Evolutionary conservation across 2,329 filamentous ascomycete genomes (phyloP).

Genomic region (Magnaporthiopsis poae): DNA sequence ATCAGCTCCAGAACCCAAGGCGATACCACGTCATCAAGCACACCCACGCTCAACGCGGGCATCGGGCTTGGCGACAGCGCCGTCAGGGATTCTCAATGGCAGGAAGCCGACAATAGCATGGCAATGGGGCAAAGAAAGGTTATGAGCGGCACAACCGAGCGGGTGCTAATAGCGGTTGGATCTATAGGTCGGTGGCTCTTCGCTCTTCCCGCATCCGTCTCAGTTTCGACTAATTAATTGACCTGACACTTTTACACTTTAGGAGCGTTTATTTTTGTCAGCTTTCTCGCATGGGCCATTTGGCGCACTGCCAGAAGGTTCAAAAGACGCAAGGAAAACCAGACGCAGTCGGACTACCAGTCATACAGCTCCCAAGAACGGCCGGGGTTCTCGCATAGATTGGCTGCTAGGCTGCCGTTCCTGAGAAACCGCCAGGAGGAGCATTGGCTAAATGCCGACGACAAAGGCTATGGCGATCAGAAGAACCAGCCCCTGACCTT

Average conservation of each 20-base stretch:
- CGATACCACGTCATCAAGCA: background rate
- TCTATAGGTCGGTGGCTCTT: slow-evolving; percentile 22
- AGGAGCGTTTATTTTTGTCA: slow-evolving; percentile 36
- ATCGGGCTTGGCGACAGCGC: background rate
- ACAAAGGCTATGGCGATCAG: slow-evolving; percentile 9
- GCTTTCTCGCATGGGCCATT: slow-evolving; percentile 34
- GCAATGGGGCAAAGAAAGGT: background rate
- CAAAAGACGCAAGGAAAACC: slow-evolving; percentile 16
- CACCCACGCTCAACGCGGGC: background rate
- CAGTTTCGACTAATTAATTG: background rate
- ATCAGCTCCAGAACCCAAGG: background rate
- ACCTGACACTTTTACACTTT: background rate
- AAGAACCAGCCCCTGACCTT: slow-evolving; percentile 15
- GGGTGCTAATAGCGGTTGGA: slow-evolving; percentile 23
- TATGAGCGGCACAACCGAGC: slow-evolving; percentile 19
- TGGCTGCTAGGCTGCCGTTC: slow-evolving; percentile 27
- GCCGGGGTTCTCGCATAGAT: background rate
- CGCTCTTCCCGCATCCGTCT: background rate
- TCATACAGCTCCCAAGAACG: background rate
- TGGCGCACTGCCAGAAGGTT: slow-evolving; percentile 30
- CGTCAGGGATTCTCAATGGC: background rate
- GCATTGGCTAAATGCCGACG: slow-evolving; percentile 23
- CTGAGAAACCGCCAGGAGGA: slow-evolving; percentile 17
- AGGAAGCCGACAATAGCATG: slow-evolving; percentile 10
- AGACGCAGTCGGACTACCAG: background rate